Evolutionary conservation across 2,329 filamentous ascomycete species (phyloP).

Genomic region (Pleurostoma richardsiae): DNA sequence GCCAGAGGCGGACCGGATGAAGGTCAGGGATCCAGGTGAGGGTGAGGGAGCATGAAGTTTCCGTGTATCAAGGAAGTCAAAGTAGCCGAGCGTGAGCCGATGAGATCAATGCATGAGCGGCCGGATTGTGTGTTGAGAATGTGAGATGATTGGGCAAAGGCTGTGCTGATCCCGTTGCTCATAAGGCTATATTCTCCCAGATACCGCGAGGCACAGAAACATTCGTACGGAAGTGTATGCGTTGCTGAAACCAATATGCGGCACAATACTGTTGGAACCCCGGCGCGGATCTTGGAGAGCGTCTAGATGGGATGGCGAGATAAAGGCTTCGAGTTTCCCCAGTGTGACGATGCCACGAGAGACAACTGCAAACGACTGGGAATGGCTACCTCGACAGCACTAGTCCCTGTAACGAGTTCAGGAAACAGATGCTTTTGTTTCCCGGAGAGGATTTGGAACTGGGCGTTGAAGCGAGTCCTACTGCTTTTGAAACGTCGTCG

Average conservation of each 20-base stretch:
- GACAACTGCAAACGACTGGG: too few relatives aligned
- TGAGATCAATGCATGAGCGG: slow-evolving; percentile 3
- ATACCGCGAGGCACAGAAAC: neutral
- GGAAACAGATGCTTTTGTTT: too few relatives aligned
- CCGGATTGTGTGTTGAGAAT: neutral
- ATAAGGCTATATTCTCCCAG: too few relatives aligned
- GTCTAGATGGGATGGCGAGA: neutral
- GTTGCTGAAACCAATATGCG: slow-evolving; percentile 9
- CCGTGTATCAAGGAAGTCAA: slow-evolving; percentile 2
- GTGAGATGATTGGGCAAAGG: too few relatives aligned
- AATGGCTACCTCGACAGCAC: too few relatives aligned
- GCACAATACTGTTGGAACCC: slow-evolving; percentile 1
- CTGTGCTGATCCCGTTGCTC: too few relatives aligned
- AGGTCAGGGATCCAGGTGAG: neutral
- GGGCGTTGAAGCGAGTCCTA: too few relatives aligned
- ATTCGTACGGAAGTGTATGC: neutral
- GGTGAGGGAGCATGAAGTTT: slow-evolving; percentile 3
- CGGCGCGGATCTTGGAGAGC: neutral
- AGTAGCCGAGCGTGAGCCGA: neutral
- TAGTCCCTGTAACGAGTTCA: too few relatives aligned
- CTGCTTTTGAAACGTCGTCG: too few relatives aligned
- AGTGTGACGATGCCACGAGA: too few relatives aligned
- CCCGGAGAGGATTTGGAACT: too few relatives aligned
- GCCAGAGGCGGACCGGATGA: too few relatives aligned
- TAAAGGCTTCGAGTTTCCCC: neutral